Base-by-base conservation (phyloP, 73 alveolate species). In the Tetrahymena elliotti region DNA sequence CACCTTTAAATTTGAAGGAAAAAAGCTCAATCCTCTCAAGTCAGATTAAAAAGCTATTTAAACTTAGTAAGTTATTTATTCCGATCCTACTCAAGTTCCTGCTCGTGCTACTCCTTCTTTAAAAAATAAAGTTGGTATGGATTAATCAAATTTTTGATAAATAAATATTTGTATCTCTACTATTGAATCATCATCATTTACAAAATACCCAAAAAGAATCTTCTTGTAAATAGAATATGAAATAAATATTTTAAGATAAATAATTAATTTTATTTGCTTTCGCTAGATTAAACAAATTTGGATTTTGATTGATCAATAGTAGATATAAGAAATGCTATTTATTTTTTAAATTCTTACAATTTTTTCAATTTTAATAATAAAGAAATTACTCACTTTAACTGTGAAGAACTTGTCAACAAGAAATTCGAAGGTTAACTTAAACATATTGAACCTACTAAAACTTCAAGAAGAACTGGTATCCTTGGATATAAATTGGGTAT, bases 401-500 rank as follows among this genome's bases (percentile, higher is more conserved):
- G 88, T 18, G 88, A 68, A 68, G 88, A 68, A 27, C 24, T 68
- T 1, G 88, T 68, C 36, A 68, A 68, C 36, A 27, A 68, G 88
- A 68, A 68, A 68, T 68, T 68, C 36, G 88, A 68, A 68, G 88
- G 88, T 68, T 68, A 68, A 68, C 16, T 68, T 31, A 68, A 68
- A 31, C 88, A 3, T 2, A n/a, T 68, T 68, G 88, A 68, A 68
- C 88, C 88, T 68, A 24, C 88, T 24, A 68, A 24, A 68, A 68
- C 88, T 68, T 68, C 98, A 11, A 96, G 54, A 94, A 84, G 99
- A 93, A 93, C 96, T 8, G 99, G 99, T 22, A 93, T 97, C 33
- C 83, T 98, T 38, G 99, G 97, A 6, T 95, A 96, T 83, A 98
- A 98, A 94, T 94, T 96, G 35, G 99, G 99, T 12, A 97, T 96